A percentile compares a stretch with the other conserved stretches of the same genome.
phyloP scores from a whole-genome alignment of 2,329 filamentous ascomycete species.

The Pseudogymnoascus sp. region DNA sequence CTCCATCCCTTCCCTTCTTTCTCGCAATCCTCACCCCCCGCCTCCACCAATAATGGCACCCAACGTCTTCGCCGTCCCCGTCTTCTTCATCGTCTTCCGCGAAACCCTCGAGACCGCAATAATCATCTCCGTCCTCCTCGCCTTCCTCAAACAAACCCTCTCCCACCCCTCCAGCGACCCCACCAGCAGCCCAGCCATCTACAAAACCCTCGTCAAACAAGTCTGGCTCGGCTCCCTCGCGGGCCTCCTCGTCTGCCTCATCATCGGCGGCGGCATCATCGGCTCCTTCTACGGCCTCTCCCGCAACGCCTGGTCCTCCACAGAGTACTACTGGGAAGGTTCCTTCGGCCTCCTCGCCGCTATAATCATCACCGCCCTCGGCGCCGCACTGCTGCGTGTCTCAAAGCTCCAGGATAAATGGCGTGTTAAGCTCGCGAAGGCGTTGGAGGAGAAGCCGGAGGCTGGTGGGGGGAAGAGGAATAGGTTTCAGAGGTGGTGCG shows the following conservation, averaged over 20 bases:
- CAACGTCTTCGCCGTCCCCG: conserved; percentile 66
- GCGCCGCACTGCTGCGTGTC: conserved; percentile 69
- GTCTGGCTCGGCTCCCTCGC: conserved; percentile 49
- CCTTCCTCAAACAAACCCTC: conserved; percentile 77
- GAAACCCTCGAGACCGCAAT: conserved; percentile 77
- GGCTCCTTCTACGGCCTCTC: conserved; percentile 60
- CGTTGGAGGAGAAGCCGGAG: conserved; percentile 47
- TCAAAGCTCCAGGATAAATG: conserved; percentile 81
- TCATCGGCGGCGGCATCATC: conserved; percentile 51
- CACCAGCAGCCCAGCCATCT: conserved; percentile 44
- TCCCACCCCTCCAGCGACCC: conserved; percentile 52
- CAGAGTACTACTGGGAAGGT: conserved; percentile 75
- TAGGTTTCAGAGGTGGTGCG: conserved; percentile 53
- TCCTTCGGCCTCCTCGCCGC: conserved; percentile 67
- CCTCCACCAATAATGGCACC: conserved; percentile 41
- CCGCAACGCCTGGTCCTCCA: conserved; percentile 54
- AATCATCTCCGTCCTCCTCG: conserved; percentile 77
- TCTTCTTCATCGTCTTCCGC: conserved; percentile 87
- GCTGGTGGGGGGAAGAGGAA: conserved; percentile 31
- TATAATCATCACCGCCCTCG: conserved; percentile 74
- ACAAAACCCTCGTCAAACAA: conserved; percentile 60
- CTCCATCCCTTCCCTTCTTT: background rate
- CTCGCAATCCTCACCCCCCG: background rate
- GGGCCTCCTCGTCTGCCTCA: conserved; percentile 48
- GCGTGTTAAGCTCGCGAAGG: conserved; percentile 69